Conservation (phyloP, 257 asterid species). For the Cordia subcordata region DNA sequence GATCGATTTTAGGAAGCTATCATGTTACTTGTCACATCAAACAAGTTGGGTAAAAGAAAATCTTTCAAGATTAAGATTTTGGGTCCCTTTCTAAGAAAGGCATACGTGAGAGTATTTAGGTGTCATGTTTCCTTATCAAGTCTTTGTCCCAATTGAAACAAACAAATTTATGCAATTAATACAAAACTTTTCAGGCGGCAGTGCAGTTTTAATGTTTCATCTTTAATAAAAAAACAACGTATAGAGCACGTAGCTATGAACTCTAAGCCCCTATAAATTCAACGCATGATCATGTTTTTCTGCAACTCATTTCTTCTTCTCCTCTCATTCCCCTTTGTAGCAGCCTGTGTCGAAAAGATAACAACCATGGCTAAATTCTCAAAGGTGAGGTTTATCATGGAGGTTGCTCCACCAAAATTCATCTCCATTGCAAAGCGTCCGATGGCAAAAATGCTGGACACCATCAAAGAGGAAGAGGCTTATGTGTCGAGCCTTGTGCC, state of each 20-base stretch:
- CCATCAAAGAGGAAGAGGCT: background rate
- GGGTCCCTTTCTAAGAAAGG: no score
- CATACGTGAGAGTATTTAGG: no score
- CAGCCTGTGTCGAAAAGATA: no score
- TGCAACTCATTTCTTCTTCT: background rate
- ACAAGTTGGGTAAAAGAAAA: no score
- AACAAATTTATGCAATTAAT: background rate
- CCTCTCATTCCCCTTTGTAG: background rate
- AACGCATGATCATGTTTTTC: background rate
- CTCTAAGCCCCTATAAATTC: background rate
- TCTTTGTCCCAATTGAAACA: background rate
- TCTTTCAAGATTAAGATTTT: no score
- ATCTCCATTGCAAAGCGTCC: background rate
- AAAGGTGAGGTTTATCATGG: background rate
- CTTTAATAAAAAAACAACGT: background rate
- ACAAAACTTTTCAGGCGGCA: background rate
- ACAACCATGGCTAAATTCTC: background rate
- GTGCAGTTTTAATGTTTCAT: background rate
- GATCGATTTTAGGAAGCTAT: no score
- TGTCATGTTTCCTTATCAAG: no score
- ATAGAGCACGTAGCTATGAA: background rate
- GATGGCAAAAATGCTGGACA: background rate
- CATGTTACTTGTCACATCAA: no score
- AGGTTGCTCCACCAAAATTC: background rate
- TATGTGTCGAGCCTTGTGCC: background rate